Base-by-base conservation (phyloP, 1,284 basidiomycete species). In the Apiotrichum laibachii region DNA sequence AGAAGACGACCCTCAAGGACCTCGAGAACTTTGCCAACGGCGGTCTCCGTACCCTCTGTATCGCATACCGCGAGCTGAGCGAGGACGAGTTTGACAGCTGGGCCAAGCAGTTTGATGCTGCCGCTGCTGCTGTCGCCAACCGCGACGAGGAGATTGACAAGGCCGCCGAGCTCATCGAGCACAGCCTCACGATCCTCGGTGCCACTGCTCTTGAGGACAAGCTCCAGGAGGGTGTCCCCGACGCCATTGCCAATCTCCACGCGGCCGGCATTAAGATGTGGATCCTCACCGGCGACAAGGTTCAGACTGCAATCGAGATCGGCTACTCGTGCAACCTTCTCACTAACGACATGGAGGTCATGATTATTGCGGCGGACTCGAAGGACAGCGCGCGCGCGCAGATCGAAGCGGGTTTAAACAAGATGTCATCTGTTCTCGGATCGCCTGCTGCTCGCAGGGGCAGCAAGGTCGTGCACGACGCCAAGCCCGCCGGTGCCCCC, bases 281-380 rank as follows among this genome's bases (percentile, higher is more conserved):
- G 94, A 72, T 75, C 43, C 57, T 73, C 11, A 69, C 74, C 85
- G 93, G 93, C 51, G 94, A 98, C 81, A 98, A 98, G 79, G 83
- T 97, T 1, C 94, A 98, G 78, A 98, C 94, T 4, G 94, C 94
- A 19, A 97, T 98, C 72, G 94, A 98, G 76, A 98, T 98, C 61
- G 88, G 88, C 34, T 93, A 92, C 83, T 87, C 88, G 68, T 96
- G 93, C 79, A 95, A 95, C 73, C 80, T 96, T 15, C 84, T 96
- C 63, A 94, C 93, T 78, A 87, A 83, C 72, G 86, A 89, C 62
- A 95, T 81, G 80, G 93, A 97, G 65, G 82, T 97, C 63, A 97
- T 98, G 92, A 98, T 98, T 71, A 82, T 98, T 40, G 92, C 91
- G 0, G 89, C 94, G 0, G 89, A 92, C 64, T 84, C 85, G 0